These are phyloP conservation scores for Arachnomyces sp. DNA, from an alignment of 2,329 filamentous ascomycete species.

Conservation along the genomic window DNA sequence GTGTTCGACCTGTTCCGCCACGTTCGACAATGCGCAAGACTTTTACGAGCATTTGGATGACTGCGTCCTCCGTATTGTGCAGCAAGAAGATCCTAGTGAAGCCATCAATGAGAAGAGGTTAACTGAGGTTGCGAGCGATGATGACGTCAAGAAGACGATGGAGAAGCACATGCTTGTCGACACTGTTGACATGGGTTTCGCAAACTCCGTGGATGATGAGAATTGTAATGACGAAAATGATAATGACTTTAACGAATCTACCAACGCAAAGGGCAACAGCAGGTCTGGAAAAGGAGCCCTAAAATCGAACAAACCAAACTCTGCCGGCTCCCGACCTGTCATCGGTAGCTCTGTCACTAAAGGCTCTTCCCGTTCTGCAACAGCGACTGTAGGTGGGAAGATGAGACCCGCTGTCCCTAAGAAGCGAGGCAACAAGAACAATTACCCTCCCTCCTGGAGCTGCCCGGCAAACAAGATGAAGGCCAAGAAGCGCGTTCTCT, in stretches of 20 bases:
- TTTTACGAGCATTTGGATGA: slow-evolving; percentile 92
- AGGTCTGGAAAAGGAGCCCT: slow-evolving; percentile 41
- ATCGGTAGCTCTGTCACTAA: slow-evolving; percentile 30
- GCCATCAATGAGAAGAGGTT: slow-evolving; percentile 50
- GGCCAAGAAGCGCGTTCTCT: slow-evolving; percentile 94
- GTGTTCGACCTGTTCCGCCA: slow-evolving; percentile 83
- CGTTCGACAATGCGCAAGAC: slow-evolving; percentile 80
- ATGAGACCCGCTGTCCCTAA: slow-evolving; percentile 52
- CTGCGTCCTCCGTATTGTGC: slow-evolving; percentile 56
- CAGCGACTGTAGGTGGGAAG: slow-evolving; percentile 72
- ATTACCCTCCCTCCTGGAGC: slow-evolving; percentile 91
- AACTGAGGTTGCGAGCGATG: slow-evolving; percentile 52
- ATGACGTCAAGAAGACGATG: slow-evolving; percentile 49
- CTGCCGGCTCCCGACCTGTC: slow-evolving; percentile 43
- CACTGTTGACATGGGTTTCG: slow-evolving; percentile 38
- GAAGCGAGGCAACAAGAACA: slow-evolving; percentile 81
- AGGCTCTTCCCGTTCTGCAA: slow-evolving; percentile 14
- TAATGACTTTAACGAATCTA: slow-evolving; percentile 47
- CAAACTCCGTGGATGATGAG: slow-evolving; percentile 31
- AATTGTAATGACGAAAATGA: slow-evolving; percentile 45
- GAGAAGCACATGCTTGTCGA: slow-evolving; percentile 48
- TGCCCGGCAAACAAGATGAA: slow-evolving; percentile 89
- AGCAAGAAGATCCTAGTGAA: slow-evolving; percentile 50
- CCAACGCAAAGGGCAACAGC: slow-evolving; percentile 19
- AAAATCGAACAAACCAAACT: slow-evolving; percentile 45